These are phyloP conservation scores for Phytopythium helicoides DNA, from an alignment of 352 stramenopile genomes.

Conservation along the genomic window DNA sequence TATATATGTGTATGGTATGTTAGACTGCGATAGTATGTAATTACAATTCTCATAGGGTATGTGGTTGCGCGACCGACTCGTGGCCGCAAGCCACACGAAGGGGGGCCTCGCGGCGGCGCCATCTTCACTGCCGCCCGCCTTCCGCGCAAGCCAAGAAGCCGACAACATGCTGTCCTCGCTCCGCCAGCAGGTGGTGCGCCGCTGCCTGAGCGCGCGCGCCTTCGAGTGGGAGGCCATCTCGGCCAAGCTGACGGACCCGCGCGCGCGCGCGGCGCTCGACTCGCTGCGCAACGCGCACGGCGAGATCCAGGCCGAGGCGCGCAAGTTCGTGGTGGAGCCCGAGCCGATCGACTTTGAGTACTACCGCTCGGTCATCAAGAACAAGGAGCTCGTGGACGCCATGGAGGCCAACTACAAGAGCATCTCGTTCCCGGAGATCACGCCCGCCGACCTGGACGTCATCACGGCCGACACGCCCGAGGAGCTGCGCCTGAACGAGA, in stretches of 20 bases:
- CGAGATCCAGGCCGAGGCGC: slow-evolving; percentile 73
- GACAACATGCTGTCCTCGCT: slow-evolving; percentile 78
- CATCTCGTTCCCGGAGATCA: slow-evolving; percentile 81
- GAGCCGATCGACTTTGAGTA: slow-evolving; percentile 86
- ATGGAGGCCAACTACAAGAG: slow-evolving; percentile 87
- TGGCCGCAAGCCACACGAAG: background rate
- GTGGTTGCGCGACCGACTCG: background rate
- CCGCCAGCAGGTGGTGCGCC: slow-evolving; percentile 74
- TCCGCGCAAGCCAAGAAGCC: too few relatives aligned
- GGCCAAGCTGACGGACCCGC: slow-evolving; percentile 74
- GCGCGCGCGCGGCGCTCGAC: slow-evolving; percentile 72
- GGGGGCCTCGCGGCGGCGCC: background rate
- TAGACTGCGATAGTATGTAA: background rate
- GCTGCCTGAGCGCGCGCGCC: slow-evolving; percentile 47
- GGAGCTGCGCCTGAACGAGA: slow-evolving; percentile 72
- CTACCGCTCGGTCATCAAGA: slow-evolving; percentile 86
- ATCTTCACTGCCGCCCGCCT: slow-evolving; percentile 5
- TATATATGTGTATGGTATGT: background rate
- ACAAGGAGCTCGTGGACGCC: slow-evolving; percentile 85
- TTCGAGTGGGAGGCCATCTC: slow-evolving; percentile 70
- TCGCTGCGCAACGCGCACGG: slow-evolving; percentile 76
- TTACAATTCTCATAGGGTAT: background rate
- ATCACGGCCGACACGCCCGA: slow-evolving; percentile 44
- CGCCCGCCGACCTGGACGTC: slow-evolving; percentile 65
- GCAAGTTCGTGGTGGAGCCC: slow-evolving; percentile 69